Percentiles rank a stretch among this genome's conserved stretches.
These are phyloP conservation scores for Colletotrichum cereale DNA, from an alignment of 2,329 filamentous ascomycete genomes.

Conservation along the genomic window DNA sequence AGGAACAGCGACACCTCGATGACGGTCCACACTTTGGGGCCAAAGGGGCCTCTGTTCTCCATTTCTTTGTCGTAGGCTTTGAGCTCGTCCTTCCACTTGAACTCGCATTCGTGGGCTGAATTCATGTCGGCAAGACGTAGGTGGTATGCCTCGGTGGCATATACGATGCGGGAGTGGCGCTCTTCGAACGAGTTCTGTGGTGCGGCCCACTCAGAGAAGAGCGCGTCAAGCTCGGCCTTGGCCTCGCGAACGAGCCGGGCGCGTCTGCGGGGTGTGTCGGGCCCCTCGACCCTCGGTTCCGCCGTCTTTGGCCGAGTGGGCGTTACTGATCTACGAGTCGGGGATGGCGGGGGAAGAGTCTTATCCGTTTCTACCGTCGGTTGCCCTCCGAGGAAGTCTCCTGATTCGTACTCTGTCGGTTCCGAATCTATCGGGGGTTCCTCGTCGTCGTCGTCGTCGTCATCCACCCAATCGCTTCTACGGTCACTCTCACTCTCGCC, in stretches of 20 bases:
- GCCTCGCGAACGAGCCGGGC: conserved; percentile 25
- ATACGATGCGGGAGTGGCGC: conserved; percentile 27
- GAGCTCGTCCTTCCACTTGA: conserved; percentile 31
- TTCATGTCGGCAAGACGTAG: conserved; percentile 21
- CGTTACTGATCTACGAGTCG: background rate
- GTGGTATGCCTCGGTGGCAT: conserved; percentile 35
- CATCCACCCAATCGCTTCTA: background rate
- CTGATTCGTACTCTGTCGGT: conserved; percentile 18
- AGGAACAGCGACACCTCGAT: conserved; percentile 15
- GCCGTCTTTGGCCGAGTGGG: background rate
- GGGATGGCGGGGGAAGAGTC: background rate
- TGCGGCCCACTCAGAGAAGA: conserved; percentile 18
- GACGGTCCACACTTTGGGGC: conserved; percentile 15
- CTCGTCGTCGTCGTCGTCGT: background rate
- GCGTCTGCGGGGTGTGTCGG: conserved; percentile 17
- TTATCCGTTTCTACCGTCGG: conserved; percentile 14
- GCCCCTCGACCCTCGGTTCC: background rate
- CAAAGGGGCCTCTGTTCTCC: conserved; percentile 16
- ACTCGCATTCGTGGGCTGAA: conserved; percentile 31
- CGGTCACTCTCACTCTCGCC: conserved; percentile 2
- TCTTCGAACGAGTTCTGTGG: conserved; percentile 29
- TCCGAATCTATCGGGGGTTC: conserved; percentile 6
- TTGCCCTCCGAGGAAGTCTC: conserved; percentile 12
- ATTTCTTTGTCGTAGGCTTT: conserved; percentile 20
- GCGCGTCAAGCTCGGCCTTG: conserved; percentile 19